Conservation (phyloP, 805 yeast genomes). For the Sugiyamaella smithiae region DNA sequence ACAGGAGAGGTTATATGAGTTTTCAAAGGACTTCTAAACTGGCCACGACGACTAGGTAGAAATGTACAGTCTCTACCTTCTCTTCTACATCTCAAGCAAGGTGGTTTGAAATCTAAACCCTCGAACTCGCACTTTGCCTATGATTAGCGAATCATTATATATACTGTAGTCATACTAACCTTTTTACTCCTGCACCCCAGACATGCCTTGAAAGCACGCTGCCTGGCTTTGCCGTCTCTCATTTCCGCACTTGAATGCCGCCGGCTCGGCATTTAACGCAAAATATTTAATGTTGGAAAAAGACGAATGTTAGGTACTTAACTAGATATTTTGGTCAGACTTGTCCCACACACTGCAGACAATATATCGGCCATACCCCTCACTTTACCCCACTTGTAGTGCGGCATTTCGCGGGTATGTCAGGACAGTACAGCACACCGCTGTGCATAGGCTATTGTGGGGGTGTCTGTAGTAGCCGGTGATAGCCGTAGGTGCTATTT, state of each 20-base stretch:
- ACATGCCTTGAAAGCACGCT: slow-evolving; percentile 76
- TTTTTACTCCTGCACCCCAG: slow-evolving; percentile 78
- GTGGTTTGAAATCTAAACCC: slow-evolving; percentile 64
- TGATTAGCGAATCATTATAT: slow-evolving; percentile 56
- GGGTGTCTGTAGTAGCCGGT: too few species aligned
- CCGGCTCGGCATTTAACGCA: neutral
- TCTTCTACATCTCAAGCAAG: slow-evolving; percentile 78
- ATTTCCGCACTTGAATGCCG: too few species aligned
- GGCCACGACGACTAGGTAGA: slow-evolving; percentile 49
- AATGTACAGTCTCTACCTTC: slow-evolving; percentile 79
- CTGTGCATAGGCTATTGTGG: too few species aligned
- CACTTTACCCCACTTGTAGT: too few species aligned
- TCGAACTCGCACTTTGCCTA: slow-evolving; percentile 78
- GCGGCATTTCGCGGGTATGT: too few species aligned
- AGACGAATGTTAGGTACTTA: too few species aligned
- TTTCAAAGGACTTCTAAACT: neutral
- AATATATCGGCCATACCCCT: too few species aligned
- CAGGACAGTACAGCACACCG: too few species aligned
- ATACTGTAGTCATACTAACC: slow-evolving; percentile 7
- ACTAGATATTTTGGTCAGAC: too few species aligned
- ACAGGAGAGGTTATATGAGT: neutral
- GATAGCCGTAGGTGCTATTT: too few species aligned
- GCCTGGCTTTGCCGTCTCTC: slow-evolving; percentile 20
- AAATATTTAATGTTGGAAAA: too few species aligned
- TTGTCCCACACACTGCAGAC: too few species aligned